phyloP scores from a whole-genome alignment of 2,329 filamentous ascomycete genomes.

The Epichloe baconii region DNA sequence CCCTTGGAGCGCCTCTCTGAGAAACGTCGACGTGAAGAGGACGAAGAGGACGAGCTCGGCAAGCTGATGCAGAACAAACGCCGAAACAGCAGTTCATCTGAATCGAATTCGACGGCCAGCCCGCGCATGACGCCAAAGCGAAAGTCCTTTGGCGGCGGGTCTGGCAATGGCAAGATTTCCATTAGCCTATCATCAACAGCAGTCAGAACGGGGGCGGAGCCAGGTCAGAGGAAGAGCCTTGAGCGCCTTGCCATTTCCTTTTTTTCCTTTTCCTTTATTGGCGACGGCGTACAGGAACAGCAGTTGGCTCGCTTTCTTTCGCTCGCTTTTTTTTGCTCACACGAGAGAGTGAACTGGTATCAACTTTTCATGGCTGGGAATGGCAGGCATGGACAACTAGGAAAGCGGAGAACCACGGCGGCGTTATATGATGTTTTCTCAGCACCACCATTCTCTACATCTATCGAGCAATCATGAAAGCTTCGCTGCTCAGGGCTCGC shows the following conservation, averaged over 20 bases:
- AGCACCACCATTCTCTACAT: background rate
- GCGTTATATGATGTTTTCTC: background rate
- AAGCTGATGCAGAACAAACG: conserved; percentile 60
- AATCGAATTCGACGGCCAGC: conserved; percentile 24
- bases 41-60: conserved; percentile 76
- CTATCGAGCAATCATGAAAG: background rate
- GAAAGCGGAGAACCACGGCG: background rate
- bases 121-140: conserved; percentile 21
- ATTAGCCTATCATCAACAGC: conserved; percentile 40
- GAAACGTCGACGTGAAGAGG: conserved; percentile 83
- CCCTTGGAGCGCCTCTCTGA: conserved; percentile 72
- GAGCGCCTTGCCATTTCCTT: background rate
- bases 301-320: background rate
- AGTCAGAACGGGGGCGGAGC: conserved; percentile 27
- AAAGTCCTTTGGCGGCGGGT: conserved; percentile 29
- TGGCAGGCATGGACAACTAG: background rate
- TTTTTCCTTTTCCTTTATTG: background rate
- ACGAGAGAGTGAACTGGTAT: background rate
- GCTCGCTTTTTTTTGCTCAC: background rate
- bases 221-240: conserved; percentile 28
- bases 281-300: conserved; percentile 10
- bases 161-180: conserved; percentile 38
- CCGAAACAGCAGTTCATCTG: conserved; percentile 43
- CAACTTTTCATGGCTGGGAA: background rate
- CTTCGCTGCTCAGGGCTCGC: background rate